Conservation (phyloP, 257 asterid genomes). For the Haberlea rhodopensis region DNA sequence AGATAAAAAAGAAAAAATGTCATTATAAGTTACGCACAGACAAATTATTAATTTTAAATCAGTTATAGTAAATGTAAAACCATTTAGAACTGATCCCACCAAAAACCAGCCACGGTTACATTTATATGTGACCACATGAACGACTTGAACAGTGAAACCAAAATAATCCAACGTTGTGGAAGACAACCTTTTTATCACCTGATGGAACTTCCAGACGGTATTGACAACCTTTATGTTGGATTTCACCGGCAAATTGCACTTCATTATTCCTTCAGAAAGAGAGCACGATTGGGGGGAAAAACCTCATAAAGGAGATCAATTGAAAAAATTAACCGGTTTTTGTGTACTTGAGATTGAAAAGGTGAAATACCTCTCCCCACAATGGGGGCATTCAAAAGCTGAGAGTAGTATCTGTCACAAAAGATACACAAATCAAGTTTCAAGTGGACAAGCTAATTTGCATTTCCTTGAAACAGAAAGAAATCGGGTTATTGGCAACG, state of each 20-base stretch:
- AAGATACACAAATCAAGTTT: conserved; percentile 6
- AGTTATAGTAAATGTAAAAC: too few species aligned
- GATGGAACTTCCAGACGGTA: conserved; percentile 54
- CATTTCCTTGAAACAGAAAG: neutral
- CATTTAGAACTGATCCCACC: neutral
- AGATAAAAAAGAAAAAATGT: conserved; percentile 4
- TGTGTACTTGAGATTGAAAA: conserved; percentile 14
- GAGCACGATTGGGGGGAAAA: too few species aligned
- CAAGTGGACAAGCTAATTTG: neutral
- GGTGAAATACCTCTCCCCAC: conserved; percentile 76
- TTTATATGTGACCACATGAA: neutral
- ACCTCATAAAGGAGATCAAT: too few species aligned
- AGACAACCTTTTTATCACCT: conserved; percentile 81
- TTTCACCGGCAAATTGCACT: conserved; percentile 96
- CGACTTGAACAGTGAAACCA: neutral
- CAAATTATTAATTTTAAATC: too few species aligned
- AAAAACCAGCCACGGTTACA: neutral
- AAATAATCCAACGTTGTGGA: conserved; percentile 16
- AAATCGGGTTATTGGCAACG: too few species aligned
- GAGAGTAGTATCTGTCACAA: conserved; percentile 72
- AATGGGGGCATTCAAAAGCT: conserved; percentile 95
- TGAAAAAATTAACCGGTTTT: too few species aligned
- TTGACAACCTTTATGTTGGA: conserved; percentile 84
- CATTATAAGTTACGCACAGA: neutral
- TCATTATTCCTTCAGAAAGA: conserved; percentile 67